Evolutionary conservation across 2,329 filamentous ascomycete genomes (phyloP).

Genomic region (Sporothrix phasma): DNA sequence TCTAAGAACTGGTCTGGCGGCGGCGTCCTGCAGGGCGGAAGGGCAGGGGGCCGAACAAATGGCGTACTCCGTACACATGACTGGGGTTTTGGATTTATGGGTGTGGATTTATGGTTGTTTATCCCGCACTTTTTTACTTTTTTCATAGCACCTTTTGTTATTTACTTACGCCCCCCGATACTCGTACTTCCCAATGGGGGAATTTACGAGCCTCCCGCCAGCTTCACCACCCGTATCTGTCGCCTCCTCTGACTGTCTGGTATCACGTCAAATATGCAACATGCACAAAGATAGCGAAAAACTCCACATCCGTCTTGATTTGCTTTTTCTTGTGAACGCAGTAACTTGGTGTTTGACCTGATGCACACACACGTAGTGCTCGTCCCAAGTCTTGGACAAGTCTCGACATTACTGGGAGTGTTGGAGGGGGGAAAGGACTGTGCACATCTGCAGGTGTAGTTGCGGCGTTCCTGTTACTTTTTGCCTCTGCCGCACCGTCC

Average conservation of each 20-base stretch:
- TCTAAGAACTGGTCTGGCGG: neutral
- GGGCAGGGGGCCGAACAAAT: too few species aligned
- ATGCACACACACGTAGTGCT: neutral
- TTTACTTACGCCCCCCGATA: neutral
- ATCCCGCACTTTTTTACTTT: neutral
- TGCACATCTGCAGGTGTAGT: neutral
- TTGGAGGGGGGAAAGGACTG: neutral
- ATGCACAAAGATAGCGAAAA: neutral
- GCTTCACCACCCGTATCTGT: neutral
- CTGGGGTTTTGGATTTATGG: too few species aligned
- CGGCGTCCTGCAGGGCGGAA: neutral
- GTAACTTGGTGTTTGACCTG: neutral
- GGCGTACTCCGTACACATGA: too few species aligned
- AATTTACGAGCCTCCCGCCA: neutral
- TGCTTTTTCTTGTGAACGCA: neutral
- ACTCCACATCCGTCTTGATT: neutral
- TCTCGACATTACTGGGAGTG: neutral
- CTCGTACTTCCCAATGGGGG: neutral
- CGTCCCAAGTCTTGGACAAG: neutral
- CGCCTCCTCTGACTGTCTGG: neutral
- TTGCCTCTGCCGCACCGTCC: neutral
- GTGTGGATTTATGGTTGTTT: too few species aligned
- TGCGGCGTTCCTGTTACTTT: too few species aligned
- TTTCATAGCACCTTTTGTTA: neutral
- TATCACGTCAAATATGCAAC: neutral